Evolutionary conservation across 306 rosid genomes (phyloP).

Genomic region (Medicago ruthenica): DNA sequence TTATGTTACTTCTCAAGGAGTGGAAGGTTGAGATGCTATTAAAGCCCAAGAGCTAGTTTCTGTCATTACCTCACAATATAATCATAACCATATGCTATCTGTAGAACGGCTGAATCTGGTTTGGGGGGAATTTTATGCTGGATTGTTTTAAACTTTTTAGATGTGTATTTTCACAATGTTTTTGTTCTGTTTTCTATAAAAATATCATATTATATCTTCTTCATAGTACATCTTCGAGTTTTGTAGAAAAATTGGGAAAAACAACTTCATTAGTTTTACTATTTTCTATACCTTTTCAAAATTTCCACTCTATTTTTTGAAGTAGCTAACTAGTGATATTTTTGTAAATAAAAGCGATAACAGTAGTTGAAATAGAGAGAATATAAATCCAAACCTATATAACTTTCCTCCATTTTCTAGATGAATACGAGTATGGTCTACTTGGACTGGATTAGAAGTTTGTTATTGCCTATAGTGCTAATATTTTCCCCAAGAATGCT

Average conservation of each 20-base stretch:
- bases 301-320: neutral
- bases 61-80: neutral
- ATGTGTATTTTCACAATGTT: neutral
- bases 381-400: no score
- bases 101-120: neutral
- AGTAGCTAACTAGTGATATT: no score
- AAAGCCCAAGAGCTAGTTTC: neutral
- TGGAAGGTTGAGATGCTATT: conserved; percentile 10
- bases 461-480: no score
- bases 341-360: no score
- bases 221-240: neutral
- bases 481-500: no score
- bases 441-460: no score
- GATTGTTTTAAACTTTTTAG: neutral
- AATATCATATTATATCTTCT: neutral
- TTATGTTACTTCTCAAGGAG: neutral
- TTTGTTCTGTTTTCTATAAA: neutral
- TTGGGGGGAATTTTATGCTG: neutral
- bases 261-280: neutral
- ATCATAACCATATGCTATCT: neutral
- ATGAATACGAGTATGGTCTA: no score
- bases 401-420: no score
- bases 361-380: no score
- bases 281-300: neutral
- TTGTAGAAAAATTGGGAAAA: neutral